A percentile compares a stretch with the other conserved stretches of the same genome.
Evolutionary conservation across 306 rosid species (phyloP).

Genomic region (Urtica urens): DNA sequence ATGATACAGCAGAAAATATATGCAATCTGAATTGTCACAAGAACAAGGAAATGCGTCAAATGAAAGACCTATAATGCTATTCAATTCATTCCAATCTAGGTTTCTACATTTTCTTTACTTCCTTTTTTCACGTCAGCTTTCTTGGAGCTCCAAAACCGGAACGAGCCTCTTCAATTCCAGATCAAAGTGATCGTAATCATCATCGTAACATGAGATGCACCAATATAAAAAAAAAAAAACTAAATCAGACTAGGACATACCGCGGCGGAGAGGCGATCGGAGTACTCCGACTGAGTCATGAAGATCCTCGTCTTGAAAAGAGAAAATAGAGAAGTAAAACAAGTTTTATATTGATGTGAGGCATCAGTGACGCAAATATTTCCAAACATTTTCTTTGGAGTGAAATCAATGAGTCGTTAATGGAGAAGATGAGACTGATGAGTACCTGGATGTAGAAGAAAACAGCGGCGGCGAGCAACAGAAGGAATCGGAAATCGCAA

Average conservation of each 20-base stretch:
- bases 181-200: background rate
- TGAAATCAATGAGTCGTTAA: background rate
- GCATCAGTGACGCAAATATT: background rate
- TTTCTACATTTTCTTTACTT: too few species aligned
- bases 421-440: background rate
- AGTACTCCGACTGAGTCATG: conserved; percentile 69
- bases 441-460: conserved; percentile 85
- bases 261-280: conserved; percentile 87
- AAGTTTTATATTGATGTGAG: background rate
- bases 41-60: too few species aligned
- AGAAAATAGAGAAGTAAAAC: background rate
- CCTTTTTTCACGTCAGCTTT: background rate
- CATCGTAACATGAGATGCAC: background rate
- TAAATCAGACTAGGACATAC: conserved; percentile 26
- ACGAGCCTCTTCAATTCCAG: background rate
- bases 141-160: background rate
- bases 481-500: conserved; percentile 82
- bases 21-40: too few species aligned
- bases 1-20: too few species aligned
- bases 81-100: background rate
- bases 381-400: too few species aligned
- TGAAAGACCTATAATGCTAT: background rate
- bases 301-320: conserved; percentile 65
- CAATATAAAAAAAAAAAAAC: background rate
- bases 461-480: conserved; percentile 56